Conservation (phyloP, 2,329 filamentous ascomycete genomes). For the Penicillium olsonii region DNA sequence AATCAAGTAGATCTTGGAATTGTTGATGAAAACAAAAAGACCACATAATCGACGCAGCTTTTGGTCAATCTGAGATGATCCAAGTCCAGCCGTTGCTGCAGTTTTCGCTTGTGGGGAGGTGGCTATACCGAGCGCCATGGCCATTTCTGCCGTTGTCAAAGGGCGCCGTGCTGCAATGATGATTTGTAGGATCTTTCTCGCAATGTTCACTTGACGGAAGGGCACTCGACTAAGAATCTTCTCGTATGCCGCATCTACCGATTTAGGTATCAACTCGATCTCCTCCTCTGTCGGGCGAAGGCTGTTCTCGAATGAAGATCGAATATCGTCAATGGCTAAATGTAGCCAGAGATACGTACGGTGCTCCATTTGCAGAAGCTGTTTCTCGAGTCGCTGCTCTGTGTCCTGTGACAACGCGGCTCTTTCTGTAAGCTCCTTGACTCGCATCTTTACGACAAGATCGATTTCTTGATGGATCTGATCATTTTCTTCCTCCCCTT, state of each 20-base stretch:
- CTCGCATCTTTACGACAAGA: conserved; percentile 10
- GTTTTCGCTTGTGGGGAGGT: neutral
- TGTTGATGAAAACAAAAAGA: conserved; percentile 17
- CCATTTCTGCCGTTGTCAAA: conserved; percentile 15
- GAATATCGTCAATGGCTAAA: conserved; percentile 13
- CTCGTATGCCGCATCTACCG: conserved; percentile 17
- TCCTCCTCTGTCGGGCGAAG: neutral
- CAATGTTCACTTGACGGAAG: neutral
- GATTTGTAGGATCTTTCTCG: conserved; percentile 13
- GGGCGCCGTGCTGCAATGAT: conserved; percentile 17
- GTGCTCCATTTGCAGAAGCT: conserved; percentile 20
- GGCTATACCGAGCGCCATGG: conserved; percentile 14
- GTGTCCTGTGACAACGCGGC: neutral
- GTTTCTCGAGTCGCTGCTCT: conserved; percentile 6
- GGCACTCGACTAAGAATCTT: conserved; percentile 15
- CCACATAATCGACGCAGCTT: conserved; percentile 15
- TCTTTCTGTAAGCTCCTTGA: conserved; percentile 12
- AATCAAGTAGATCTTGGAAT: conserved; percentile 19
- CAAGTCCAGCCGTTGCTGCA: conserved; percentile 2
- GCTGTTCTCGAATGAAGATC: too few relatives aligned
- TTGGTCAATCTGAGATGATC: neutral
- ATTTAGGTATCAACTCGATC: conserved; percentile 14
- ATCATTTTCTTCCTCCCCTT: conserved; percentile 17
- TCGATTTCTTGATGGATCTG: conserved; percentile 16
- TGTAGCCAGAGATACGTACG: conserved; percentile 26